These are phyloP conservation scores for Aspergillus costaricaensis DNA, from an alignment of 2,329 filamentous ascomycete species.

Conservation along the genomic window DNA sequence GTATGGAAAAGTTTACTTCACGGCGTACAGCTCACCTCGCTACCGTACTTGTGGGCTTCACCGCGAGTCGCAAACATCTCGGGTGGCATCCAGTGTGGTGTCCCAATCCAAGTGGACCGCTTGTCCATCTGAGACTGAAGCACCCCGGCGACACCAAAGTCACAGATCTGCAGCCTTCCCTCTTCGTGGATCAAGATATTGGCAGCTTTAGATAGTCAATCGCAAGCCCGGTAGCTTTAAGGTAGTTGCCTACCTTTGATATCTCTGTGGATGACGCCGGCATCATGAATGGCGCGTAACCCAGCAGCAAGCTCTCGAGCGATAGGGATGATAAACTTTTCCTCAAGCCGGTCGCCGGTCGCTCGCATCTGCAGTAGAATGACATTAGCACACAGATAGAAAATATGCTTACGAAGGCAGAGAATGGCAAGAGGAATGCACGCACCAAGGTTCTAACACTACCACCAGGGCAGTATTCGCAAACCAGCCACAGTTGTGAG, in stretches of 20 bases:
- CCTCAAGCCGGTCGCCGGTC: slow-evolving; percentile 54
- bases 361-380: slow-evolving; percentile 48
- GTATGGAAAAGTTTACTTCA: neutral
- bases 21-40: slow-evolving; percentile 41
- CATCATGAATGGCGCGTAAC: slow-evolving; percentile 63
- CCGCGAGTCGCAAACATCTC: slow-evolving; percentile 53
- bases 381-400: neutral
- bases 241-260: slow-evolving; percentile 56
- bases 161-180: slow-evolving; percentile 63
- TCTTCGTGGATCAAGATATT: slow-evolving; percentile 67
- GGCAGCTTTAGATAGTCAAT: slow-evolving; percentile 47
- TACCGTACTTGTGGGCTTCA: slow-evolving; percentile 49
- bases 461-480: slow-evolving; percentile 67
- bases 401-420: slow-evolving; percentile 23
- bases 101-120: slow-evolving; percentile 66
- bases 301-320: slow-evolving; percentile 64
- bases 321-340: slow-evolving; percentile 65
- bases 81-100: slow-evolving; percentile 67
- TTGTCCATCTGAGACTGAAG: slow-evolving; percentile 62
- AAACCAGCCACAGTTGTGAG: slow-evolving; percentile 67
- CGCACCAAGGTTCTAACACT: slow-evolving; percentile 66
- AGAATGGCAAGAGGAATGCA: neutral
- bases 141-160: slow-evolving; percentile 67
- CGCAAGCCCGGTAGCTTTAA: too few species aligned
- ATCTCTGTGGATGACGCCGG: slow-evolving; percentile 67